Evolutionary conservation across 306 rosid genomes (phyloP), one percentile per base, ranked within the genome.

Genomic region (Astragalus membranaceus): DNA sequence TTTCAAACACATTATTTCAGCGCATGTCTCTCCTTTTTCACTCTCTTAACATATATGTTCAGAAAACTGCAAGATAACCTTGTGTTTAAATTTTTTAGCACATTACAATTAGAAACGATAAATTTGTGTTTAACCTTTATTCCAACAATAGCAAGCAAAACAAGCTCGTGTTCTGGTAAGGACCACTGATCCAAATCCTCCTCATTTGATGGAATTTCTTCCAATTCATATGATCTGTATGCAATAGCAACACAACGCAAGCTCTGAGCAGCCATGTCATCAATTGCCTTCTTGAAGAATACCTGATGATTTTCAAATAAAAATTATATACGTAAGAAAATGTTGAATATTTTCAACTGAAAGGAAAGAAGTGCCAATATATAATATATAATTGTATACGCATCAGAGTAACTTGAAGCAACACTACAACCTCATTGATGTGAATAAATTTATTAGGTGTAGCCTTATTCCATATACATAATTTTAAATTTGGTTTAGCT

Each of bases 191-290:
- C 74, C 70, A 91, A 79, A 37, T 81, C 79, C 59, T 84, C 90
- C 72, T 87, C 95, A 58, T 80, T 82, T 12, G 84, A 50, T 23
- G 98, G 97, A 85, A 94, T 83, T 72, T 80, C 81, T 30, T 83
- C 86, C 33, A 76, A 73, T 72, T 91, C 92, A 65, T 80, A 87
- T 64, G 86, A 55, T 83, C 92, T 84, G 78, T 87, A 94, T 55
- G 97, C 98, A 81, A 94, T 84, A 64, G 96, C 97, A 48, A 94
- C 89, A 44, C 98, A 94, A 29, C 98, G 88, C 96, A 94, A 74
- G 80, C 98, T 90, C 64, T 79, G 89, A 57, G 87, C 88, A 69
- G 98, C 92, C 98, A 94, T 94, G 64, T 84, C 81, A 82, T 86
- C 73, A 67, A 94, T 94, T 14, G 96, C 82, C 43, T 41, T 70